Conservation (phyloP, 1,284 basidiomycete genomes). For the Moesziomyces parantarcticus region DNA sequence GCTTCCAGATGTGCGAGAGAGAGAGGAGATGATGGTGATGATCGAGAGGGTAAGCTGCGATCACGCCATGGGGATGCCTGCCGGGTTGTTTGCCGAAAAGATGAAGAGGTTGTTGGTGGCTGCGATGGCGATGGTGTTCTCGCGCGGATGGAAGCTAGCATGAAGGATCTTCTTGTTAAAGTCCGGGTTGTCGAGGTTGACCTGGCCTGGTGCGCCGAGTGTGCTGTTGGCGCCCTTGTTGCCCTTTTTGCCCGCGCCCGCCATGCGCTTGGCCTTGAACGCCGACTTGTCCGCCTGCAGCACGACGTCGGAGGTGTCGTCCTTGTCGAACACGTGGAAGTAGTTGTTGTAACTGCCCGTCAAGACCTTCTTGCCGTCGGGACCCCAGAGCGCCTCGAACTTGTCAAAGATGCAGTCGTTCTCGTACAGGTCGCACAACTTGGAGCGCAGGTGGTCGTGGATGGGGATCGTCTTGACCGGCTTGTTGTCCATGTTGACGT, state of each 20-base stretch:
- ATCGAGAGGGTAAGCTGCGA: neutral
- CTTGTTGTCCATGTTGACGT: slow-evolving; percentile 97
- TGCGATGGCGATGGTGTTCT: slow-evolving; percentile 83
- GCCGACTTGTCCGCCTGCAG: slow-evolving; percentile 99
- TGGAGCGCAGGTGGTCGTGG: slow-evolving; percentile 95
- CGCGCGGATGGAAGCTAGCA: slow-evolving; percentile 91
- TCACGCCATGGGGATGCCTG: slow-evolving; percentile 48
- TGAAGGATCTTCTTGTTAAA: slow-evolving; percentile 97
- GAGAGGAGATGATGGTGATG: neutral
- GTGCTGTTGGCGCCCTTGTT: slow-evolving; percentile 78
- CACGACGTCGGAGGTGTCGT: slow-evolving; percentile 88
- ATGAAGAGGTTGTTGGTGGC: slow-evolving; percentile 70
- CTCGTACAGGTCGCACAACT: slow-evolving; percentile 98
- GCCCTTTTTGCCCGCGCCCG: slow-evolving; percentile 78
- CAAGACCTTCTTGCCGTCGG: slow-evolving; percentile 62
- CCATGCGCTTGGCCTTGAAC: slow-evolving; percentile 94
- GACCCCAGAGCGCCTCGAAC: slow-evolving; percentile 74
- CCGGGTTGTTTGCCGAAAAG: slow-evolving; percentile 71
- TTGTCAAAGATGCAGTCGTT: slow-evolving; percentile 99
- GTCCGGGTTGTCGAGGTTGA: slow-evolving; percentile 68
- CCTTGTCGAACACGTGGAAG: slow-evolving; percentile 98
- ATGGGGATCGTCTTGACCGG: slow-evolving; percentile 98
- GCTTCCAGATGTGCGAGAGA: neutral
- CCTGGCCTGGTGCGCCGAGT: slow-evolving; percentile 73
- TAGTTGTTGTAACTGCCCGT: slow-evolving; percentile 99